Evolutionary conservation across 176 grass and related monocot species (phyloP).

Genomic region (Musa schizocarpa): DNA sequence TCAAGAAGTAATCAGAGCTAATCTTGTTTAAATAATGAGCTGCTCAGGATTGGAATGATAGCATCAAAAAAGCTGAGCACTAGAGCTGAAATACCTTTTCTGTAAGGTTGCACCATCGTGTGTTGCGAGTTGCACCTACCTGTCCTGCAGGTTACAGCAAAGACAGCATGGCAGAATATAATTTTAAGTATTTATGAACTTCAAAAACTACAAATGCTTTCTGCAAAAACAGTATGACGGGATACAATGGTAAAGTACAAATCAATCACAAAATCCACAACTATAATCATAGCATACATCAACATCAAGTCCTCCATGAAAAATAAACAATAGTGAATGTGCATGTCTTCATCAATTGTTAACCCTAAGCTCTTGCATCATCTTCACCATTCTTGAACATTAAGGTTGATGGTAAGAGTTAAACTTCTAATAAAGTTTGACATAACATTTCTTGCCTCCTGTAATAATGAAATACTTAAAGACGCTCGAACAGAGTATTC

Average conservation of each 20-base stretch:
- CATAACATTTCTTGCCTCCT: background rate
- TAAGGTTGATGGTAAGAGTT: background rate
- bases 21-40: background rate
- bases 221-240: background rate
- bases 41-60: background rate
- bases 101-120: background rate
- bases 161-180: background rate
- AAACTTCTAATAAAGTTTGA: background rate
- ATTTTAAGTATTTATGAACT: background rate
- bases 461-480: background rate
- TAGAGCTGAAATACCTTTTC: background rate
- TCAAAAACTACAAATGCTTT: background rate
- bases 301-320: background rate
- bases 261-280: background rate
- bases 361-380: background rate
- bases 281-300: background rate
- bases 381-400: background rate
- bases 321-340: background rate
- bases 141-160: background rate
- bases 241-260: constrained; percentile 2
- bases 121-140: background rate
- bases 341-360: background rate
- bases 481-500: background rate
- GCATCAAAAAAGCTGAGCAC: background rate
- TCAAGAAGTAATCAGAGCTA: background rate